phyloP scores from a whole-genome alignment of 2,329 filamentous ascomycete genomes.

The Hyphodiscus sp. region DNA sequence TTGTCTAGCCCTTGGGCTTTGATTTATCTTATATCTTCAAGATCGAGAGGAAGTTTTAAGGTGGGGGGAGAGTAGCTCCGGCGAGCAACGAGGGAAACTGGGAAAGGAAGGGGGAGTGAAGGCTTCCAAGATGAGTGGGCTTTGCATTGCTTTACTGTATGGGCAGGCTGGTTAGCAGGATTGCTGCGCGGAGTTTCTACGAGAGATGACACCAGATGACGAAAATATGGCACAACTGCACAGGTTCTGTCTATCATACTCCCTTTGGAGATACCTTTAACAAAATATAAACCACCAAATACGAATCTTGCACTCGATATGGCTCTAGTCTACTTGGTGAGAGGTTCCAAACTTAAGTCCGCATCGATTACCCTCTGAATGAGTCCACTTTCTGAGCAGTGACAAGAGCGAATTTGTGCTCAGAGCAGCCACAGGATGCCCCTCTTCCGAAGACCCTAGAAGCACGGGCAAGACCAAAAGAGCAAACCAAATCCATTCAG shows the following conservation, averaged over 20 bases:
- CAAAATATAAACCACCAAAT: neutral
- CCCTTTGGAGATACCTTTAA: neutral
- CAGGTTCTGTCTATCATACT: neutral
- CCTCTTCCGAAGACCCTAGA: too few species aligned
- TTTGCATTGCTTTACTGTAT: neutral
- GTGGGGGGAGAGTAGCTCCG: neutral
- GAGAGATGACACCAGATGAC: neutral
- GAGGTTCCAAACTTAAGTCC: neutral
- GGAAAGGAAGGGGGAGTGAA: neutral
- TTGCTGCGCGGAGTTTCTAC: neutral
- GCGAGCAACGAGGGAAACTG: neutral
- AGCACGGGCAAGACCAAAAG: neutral
- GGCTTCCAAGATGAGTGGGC: neutral
- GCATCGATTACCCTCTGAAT: neutral
- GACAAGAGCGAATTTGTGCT: too few species aligned
- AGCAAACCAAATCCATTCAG: neutral
- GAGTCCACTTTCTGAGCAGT: neutral
- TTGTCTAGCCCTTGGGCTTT: neutral
- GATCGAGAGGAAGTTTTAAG: neutral
- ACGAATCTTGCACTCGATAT: neutral
- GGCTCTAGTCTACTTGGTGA: neutral
- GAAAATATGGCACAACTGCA: neutral
- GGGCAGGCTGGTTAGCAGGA: neutral
- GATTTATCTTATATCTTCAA: neutral
- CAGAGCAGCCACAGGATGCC: too few species aligned